Base-by-base conservation (phyloP, 352 stramenopile species). In the Globisporangium apiculatum region DNA sequence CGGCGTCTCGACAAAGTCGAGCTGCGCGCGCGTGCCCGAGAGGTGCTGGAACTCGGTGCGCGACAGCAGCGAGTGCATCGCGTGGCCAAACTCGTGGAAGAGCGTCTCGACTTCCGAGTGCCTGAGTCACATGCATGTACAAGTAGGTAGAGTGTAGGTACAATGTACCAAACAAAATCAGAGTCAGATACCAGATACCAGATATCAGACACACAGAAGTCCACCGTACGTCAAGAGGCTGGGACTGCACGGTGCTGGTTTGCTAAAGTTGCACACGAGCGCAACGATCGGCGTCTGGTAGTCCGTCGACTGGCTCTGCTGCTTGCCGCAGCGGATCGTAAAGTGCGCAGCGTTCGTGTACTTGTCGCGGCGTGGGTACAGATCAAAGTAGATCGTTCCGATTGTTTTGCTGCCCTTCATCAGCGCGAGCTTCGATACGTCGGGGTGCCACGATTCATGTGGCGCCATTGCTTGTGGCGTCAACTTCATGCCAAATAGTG, bases 41-140 rank as follows among this genome's bases (percentile, higher is more conserved):
- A 99, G 64, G 62, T 99, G 97, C 78, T 99, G 97, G 63, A 98
- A 99, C 55, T 96, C 86, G 6, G 96, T 99, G 24, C 85, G 79
- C 40, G 89, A 98, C 7, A 99, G 72, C 42, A 99, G 67, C 15
- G 96, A 98, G 72, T 99, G 96, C 65, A 99, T 80, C 24, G 92
- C 96, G 68, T 99, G 96, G 55, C 97, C 96, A 59, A 97, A 97
- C 73, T 97, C 91, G 57, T 98, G 94, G 73, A 98, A 98, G 9
- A 98, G 72, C 37, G 94, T 98, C 73, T 98, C 91, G 46, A 99
- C 95, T 71, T 99, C 96, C 0, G 86, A 87, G 64, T 99, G 96
- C 7, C 73, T 24, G 18, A 24, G 18, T 24, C 18, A 24, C 18
- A 45, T 6, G 2, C 6, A 5, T 5, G n/a, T 4, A 15, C 10